Base-by-base conservation (phyloP, 2,329 filamentous ascomycete species). In the Sporothrix schenckii region DNA sequence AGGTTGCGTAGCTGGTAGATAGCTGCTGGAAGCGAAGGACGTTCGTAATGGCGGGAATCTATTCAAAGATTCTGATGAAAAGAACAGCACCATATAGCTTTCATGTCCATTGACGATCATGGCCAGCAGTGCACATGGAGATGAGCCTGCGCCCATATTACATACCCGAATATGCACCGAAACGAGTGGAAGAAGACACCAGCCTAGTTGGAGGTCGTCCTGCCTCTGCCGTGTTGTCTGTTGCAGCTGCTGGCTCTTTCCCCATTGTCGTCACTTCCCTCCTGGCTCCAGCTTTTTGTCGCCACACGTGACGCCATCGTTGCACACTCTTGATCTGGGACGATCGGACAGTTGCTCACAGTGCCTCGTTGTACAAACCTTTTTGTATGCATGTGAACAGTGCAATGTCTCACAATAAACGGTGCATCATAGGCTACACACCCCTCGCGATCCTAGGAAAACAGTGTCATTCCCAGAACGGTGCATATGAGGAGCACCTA, bases 291-390 rank as follows among this genome's bases (percentile, higher is more conserved):
- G 9, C 61, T 16, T 34, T 50, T 44, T 30, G 54, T 70, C 60
- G 69, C 63, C 69, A 68, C 69, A 70, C 69, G 69, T 70, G 69
- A 70, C 63, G 69, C 52, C 69, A 67, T 58, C 19, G 50, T 53
- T 53, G 50, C 68, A 47, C 53, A n/a, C 16, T 63, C 50, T 65
- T 27, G 39, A 21, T n/a, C 34, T 61, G 24, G n/a, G 11, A 47
- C 30, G 19, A 16, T 39, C 24, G 30, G 24, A 34, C 53, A 24
- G 53, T 56, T 19, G 53, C 52, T 61, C 56, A 61, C 56, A 34
- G 56, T 60, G 56, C 34, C 24, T 44, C 27, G 56, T 61, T 16
- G 58, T 63, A 27, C 39, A 47, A 16, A 39, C 58, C 58, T 5
- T 47, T 44, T 61, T 27, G 56, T 21, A 47, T 61, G n/a, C 39